These are phyloP conservation scores for Veloporphyrellus conicus DNA, from an alignment of 1,284 basidiomycete species.

Conservation along the genomic window DNA sequence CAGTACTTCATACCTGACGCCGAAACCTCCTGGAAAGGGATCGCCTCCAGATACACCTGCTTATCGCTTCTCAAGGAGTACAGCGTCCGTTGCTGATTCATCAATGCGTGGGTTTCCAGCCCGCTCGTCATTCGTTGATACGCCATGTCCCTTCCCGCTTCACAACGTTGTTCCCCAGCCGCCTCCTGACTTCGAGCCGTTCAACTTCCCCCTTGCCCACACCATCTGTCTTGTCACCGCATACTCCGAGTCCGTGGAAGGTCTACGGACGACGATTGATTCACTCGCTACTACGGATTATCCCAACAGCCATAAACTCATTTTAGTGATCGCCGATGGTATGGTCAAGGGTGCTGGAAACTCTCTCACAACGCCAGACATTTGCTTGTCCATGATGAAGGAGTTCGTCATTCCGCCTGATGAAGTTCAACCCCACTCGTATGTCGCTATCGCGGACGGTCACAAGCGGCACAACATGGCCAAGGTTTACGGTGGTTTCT, in stretches of 20 bases:
- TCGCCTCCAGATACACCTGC: conserved; percentile 76
- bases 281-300: conserved; percentile 98
- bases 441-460: conserved; percentile 97
- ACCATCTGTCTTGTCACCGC: conserved; percentile 97
- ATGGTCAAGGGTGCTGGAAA: conserved; percentile 97
- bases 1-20: conserved; percentile 56
- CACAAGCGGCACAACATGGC: conserved; percentile 99
- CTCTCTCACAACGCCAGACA: conserved; percentile 85
- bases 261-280: conserved; percentile 94
- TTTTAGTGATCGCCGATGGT: conserved; percentile 95
- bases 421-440: conserved; percentile 93
- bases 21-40: conserved; percentile 42
- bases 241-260: conserved; percentile 96
- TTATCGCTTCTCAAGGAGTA: conserved; percentile 74
- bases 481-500: conserved; percentile 97
- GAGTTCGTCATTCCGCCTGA: conserved; percentile 81
- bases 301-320: conserved; percentile 95
- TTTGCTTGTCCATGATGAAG: conserved; percentile 96
- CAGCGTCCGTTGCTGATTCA: conserved; percentile 63
- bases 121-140: conserved; percentile 54
- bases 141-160: conserved; percentile 87
- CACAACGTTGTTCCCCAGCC: conserved; percentile 92
- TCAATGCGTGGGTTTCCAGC: conserved; percentile 30
- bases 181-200: conserved; percentile 86
- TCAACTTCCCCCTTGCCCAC: conserved; percentile 93